phyloP scores from a whole-genome alignment of 495 filamentous ascomycete species.

The Talaromyces wortmannii region DNA sequence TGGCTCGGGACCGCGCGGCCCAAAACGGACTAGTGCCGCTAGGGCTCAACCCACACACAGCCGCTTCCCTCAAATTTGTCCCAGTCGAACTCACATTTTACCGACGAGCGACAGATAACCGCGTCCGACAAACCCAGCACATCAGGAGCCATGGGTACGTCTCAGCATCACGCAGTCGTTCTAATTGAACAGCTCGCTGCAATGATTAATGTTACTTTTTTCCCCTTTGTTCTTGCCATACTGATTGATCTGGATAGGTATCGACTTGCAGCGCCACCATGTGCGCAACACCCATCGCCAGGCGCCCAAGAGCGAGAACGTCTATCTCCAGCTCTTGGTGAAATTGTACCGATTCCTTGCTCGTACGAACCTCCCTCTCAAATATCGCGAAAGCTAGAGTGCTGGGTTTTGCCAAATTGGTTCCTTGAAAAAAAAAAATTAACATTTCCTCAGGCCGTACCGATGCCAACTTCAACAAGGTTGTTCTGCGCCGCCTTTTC shows the following conservation, averaged over 20 bases:
- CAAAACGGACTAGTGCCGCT: conserved; percentile 23
- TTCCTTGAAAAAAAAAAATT: neutral
- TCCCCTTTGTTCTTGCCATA: conserved; percentile 10
- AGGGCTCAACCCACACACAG: conserved; percentile 46
- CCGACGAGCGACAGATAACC: conserved; percentile 41
- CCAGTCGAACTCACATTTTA: conserved; percentile 34
- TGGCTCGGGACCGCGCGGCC: conserved; percentile 4
- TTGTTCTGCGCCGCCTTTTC: conserved; percentile 90
- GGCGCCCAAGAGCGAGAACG: conserved; percentile 97
- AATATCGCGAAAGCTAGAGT: no score
- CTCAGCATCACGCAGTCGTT: neutral
- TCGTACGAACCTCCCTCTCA: conserved; percentile 54
- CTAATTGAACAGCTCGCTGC: neutral
- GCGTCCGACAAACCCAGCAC: conserved; percentile 38
- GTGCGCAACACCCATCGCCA: conserved; percentile 81
- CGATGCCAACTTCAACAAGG: conserved; percentile 94
- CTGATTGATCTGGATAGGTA: conserved; percentile 38
- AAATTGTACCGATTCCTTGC: conserved; percentile 99
- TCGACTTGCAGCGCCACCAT: conserved; percentile 74
- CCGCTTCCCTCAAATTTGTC: conserved; percentile 32
- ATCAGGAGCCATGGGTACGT: conserved; percentile 43
- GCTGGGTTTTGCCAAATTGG: no score
- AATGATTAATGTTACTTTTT: neutral
- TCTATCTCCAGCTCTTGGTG: conserved; percentile 93
- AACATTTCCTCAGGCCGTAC: conserved; percentile 64